phyloP scores from a whole-genome alignment of 2,329 filamentous ascomycete species.

The Coleophoma crateriformis region DNA sequence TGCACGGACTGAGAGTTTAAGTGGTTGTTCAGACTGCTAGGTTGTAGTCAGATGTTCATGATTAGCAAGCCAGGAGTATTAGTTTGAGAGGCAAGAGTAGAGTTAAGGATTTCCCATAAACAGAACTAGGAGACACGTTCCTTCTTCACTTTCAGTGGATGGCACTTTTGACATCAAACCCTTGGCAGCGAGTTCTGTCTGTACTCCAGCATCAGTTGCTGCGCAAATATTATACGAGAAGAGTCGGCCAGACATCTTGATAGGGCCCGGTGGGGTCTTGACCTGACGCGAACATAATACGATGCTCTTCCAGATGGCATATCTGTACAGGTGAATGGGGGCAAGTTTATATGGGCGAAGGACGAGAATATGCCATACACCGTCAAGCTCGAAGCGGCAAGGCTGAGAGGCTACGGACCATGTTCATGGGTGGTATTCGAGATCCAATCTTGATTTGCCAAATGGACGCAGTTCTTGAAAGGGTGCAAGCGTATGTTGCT shows the following conservation, averaged over 20 bases:
- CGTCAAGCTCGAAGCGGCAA: conserved; percentile 43
- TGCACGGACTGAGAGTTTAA: too few species aligned
- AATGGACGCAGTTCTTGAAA: conserved; percentile 28
- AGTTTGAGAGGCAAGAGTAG: too few species aligned
- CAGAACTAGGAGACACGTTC: neutral
- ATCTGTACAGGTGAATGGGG: conserved; percentile 34
- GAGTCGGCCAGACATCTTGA: conserved; percentile 40
- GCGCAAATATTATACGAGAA: conserved; percentile 52
- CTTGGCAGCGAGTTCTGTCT: conserved; percentile 30
- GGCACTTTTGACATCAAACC: conserved; percentile 43
- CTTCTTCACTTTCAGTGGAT: conserved; percentile 9
- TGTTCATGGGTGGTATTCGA: conserved; percentile 39
- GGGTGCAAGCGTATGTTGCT: conserved; percentile 25
- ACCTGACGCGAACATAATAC: conserved; percentile 35
- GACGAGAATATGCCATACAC: conserved; percentile 30
- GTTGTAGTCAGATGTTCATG: too few species aligned
- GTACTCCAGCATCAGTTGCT: conserved; percentile 43
- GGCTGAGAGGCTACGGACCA: conserved; percentile 35
- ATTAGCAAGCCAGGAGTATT: too few species aligned
- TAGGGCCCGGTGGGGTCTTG: conserved; percentile 44
- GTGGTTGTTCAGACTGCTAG: too few species aligned
- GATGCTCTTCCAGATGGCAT: conserved; percentile 33
- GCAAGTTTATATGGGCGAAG: conserved; percentile 28
- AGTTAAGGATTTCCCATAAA: too few species aligned
- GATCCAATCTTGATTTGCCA: conserved; percentile 41